Percentiles rank a stretch among this genome's conserved stretches.
Conservation (phyloP, 805 yeast genomes). For the Metschnikowia borealis region DNA sequence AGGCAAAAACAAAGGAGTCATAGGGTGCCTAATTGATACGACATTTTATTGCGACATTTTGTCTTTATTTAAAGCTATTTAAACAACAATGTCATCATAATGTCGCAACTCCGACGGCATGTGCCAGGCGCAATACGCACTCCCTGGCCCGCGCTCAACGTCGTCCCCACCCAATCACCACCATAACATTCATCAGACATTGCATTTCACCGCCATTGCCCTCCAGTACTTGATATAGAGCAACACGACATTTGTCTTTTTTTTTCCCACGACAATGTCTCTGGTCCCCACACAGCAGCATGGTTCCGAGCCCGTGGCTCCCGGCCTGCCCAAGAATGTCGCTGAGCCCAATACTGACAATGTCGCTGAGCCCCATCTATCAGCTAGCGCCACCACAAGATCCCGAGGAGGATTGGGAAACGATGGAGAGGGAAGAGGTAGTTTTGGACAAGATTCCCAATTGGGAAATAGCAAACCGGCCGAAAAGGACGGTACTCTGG, state of each 20-base stretch:
- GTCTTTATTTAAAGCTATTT: neutral
- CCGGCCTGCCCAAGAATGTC: neutral
- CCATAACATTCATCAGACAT: constrained; percentile 2
- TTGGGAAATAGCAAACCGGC: neutral
- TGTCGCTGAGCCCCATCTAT: neutral
- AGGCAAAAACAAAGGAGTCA: too few species aligned
- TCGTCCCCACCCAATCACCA: constrained; percentile 4
- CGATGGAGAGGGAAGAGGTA: too few species aligned
- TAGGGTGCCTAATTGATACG: too few species aligned
- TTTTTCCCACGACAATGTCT: neutral
- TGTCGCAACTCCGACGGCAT: neutral
- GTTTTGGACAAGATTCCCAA: too few species aligned
- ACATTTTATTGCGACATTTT: neutral
- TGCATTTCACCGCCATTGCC: neutral
- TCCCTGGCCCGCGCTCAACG: constrained; percentile 5
- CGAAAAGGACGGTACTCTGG: neutral
- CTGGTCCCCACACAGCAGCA: neutral
- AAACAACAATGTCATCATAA: neutral
- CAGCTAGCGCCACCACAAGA: neutral
- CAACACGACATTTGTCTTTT: neutral
- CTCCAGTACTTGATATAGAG: neutral
- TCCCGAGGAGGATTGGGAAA: too few species aligned
- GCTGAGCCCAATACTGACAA: neutral
- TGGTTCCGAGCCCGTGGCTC: neutral
- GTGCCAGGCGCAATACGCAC: neutral